These are phyloP conservation scores for Cryptococcus sp. DNA, from an alignment of 1,284 basidiomycete genomes.

Conservation along the genomic window DNA sequence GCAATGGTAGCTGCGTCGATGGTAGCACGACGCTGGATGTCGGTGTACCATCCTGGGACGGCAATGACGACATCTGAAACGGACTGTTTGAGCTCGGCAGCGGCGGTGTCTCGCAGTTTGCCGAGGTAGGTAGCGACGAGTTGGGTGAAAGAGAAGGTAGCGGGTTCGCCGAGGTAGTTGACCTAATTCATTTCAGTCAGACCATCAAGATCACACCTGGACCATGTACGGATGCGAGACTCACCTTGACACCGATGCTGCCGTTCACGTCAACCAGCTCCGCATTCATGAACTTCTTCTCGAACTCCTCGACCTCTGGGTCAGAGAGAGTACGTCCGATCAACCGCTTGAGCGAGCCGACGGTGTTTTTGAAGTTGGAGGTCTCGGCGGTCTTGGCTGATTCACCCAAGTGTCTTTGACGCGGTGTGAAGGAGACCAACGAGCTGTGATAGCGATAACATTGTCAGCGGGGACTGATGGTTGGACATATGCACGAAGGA, in stretches of 20 bases:
- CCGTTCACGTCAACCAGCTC: constrained; percentile 78
- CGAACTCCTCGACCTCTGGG: constrained; percentile 73
- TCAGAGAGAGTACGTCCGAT: constrained; percentile 75
- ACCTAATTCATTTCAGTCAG: constrained; percentile 60
- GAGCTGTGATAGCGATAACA: constrained; percentile 61
- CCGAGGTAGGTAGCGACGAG: constrained; percentile 82
- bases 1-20: constrained; percentile 86
- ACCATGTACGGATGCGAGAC: constrained; percentile 27
- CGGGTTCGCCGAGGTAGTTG: constrained; percentile 77
- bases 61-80: constrained; percentile 91
- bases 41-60: constrained; percentile 92
- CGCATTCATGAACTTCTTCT: constrained; percentile 87
- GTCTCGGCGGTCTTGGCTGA: constrained; percentile 93
- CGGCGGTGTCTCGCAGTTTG: constrained; percentile 82
- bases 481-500: background rate
- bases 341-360: constrained; percentile 85
- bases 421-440: constrained; percentile 85
- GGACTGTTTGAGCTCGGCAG: constrained; percentile 75
- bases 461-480: background rate
- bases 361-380: constrained; percentile 95
- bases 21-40: constrained; percentile 81
- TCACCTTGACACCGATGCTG: constrained; percentile 77
- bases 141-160: constrained; percentile 79
- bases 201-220: background rate
- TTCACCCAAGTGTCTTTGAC: constrained; percentile 86